Conservation (phyloP, 768 basidiomycete genomes). For the Ramaria sp. region DNA sequence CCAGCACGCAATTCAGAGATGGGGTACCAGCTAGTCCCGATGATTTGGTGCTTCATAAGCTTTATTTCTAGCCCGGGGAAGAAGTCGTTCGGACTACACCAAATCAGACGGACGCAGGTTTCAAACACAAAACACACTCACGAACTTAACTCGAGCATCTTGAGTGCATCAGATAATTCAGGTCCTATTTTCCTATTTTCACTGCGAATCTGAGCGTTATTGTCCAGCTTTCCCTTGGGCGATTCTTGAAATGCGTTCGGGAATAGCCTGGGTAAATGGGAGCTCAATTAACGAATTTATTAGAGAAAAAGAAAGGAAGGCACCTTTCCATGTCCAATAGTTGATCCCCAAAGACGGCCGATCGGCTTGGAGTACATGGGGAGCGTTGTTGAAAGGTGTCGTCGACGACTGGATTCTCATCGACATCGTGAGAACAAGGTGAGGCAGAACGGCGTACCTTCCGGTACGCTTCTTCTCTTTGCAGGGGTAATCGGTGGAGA, state of each 20-base stretch:
- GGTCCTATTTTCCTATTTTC: constrained; percentile 7
- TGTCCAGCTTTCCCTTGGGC: not conserved
- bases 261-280: not conserved
- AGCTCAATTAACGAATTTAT: not conserved
- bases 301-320: not conserved
- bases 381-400: not conserved
- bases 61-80: constrained; percentile 62
- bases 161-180: not conserved
- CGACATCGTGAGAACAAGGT: not conserved
- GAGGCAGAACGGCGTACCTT: not conserved
- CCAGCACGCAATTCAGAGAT: not conserved
- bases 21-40: constrained; percentile 57
- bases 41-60: constrained; percentile 62
- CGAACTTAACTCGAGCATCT: not conserved
- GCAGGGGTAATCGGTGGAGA: not conserved
- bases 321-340: constrained; percentile 3
- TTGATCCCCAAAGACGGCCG: not conserved
- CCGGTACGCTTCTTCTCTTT: not conserved
- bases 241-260: constrained; percentile 5
- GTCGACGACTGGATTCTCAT: not conserved
- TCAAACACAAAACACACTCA: not conserved
- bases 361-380: not conserved
- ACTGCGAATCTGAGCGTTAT: not conserved
- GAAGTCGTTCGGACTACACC: constrained; percentile 37
- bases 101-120: not conserved